Base-by-base conservation (phyloP, 352 stramenopile genomes). In the Thraustochytrium striatum region DNA sequence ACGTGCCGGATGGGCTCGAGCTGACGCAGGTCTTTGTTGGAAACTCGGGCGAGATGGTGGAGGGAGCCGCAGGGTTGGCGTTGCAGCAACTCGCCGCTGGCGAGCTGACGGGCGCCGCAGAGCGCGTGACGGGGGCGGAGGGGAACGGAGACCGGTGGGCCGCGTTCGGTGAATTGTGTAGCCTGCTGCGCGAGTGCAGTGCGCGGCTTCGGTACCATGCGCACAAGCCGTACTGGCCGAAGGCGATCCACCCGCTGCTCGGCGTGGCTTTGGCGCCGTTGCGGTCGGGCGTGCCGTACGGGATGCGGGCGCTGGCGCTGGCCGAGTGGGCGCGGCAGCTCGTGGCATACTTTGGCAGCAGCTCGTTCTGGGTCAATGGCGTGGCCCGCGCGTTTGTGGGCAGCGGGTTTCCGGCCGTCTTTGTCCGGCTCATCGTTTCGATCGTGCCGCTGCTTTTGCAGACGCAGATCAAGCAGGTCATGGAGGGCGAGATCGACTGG, bases 401-500 rank as follows among this genome's bases (percentile, higher is more conserved):
- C 21, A 44, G 11, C 25, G 65, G 65, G 3, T 75, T 75, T 28
- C 44, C 52, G 19, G 28, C 19, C 21, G 52, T 38, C 7, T 75
- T 75, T 61, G 7, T 72, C 7, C 44, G 65, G 19, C 52, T 75
- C 11, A 43, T 75, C n/a, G 28, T 50, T 21, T 39, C 44, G 30
- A 30, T 75, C 21, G n/a, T 58, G 35, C 65, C 65, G 30, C 50
- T 75, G 3, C 65, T 75, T 72, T 21, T 75, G 2, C 43, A 43
- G 16, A 75, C 65, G 35, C 65, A 75, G 65, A 38, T 75, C 43
- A 75, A 75, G 65, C 65, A 75, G 25, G 52, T 75, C 44, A 75
- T 75, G 65, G 65, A 75, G 36, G 65, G 43, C 50, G 65, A 75
- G 30, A 75, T 75, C 32, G 65, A 75, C 50, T 75, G 65, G 65